Base-by-base conservation (phyloP, 73 alveolate genomes). In the Vitrella brassicaformis region DNA sequence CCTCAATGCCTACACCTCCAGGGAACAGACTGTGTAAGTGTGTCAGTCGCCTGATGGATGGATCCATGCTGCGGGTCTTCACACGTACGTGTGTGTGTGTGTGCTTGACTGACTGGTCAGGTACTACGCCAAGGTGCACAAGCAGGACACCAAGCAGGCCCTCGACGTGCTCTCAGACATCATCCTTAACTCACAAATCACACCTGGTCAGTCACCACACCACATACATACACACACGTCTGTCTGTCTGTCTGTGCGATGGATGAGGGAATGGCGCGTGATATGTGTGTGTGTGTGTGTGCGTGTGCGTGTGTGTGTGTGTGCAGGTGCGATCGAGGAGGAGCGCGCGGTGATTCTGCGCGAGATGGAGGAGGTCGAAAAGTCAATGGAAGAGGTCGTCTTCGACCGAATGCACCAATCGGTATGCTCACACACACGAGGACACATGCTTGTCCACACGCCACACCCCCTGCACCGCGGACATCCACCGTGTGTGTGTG, bases 1-100 rank as follows among this genome's bases (percentile, higher is more conserved):
- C 31, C 64, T 80, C 72, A 80, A 80, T 73, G 87, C 87, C n/a
- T 80, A 80, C 78, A 80, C 87, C 9, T 74, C 85, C 29, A 79
- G 87, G 22, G 87, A 80, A 29, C 87, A 80, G 30, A 80, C 87
- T 14, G 81, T 80, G 71, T 25, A 28, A 32, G 65, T 65, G 68
- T 32, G 70, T 0, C 56, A 39, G 56, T 39, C 56, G 14, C 22
- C 14, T n/a, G n/a, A n/a, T n/a, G n/a, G n/a, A n/a, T n/a, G n/a
- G n/a, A n/a, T n/a, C n/a, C n/a, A n/a, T n/a, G n/a, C n/a, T n/a
- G n/a, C n/a, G n/a, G n/a, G n/a, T n/a, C n/a, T n/a, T n/a, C n/a
- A n/a, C n/a, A n/a, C n/a, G n/a, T n/a, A n/a, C n/a, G n/a, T n/a
- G n/a, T n/a, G n/a, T n/a, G n/a, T n/a, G n/a, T n/a, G n/a, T n/a